Percentiles rank a stretch among this genome's conserved stretches.
Evolutionary conservation across 805 yeast genomes (phyloP).

Genomic region (Saturnispora halmiae): DNA sequence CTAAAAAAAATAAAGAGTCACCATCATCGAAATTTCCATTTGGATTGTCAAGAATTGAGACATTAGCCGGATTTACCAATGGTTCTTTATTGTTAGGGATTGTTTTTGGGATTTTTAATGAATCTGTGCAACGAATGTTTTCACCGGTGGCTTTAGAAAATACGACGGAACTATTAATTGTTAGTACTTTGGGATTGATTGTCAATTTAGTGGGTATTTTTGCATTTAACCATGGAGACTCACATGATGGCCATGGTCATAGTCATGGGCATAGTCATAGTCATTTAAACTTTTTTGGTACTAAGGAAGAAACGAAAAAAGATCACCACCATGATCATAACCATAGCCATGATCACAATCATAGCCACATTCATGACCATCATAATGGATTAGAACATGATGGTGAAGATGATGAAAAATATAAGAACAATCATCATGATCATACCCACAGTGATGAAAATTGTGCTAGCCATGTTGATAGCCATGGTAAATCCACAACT

Average conservation of each 20-base stretch:
- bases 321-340: not conserved
- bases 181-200: conserved; percentile 71
- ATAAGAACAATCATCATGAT: conserved; percentile 1
- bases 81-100: conserved; percentile 84
- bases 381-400: conserved; percentile 3
- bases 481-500: conserved; percentile 33
- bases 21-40: conserved; percentile 55
- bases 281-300: conserved; percentile 16
- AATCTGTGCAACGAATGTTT: conserved; percentile 72
- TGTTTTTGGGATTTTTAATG: conserved; percentile 78
- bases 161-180: conserved; percentile 77
- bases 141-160: conserved; percentile 70
- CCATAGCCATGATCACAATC: conserved; percentile 1
- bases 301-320: not conserved
- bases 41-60: conserved; percentile 78
- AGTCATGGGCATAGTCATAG: conserved; percentile 22
- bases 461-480: conserved; percentile 5
- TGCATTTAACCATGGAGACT: conserved; percentile 67
- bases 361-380: not conserved
- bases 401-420: conserved; percentile 1
- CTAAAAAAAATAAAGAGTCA: conserved; percentile 23
- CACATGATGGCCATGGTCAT: conserved; percentile 18
- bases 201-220: conserved; percentile 90
- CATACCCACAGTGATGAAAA: conserved; percentile 6
- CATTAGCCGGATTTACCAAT: conserved; percentile 91